Evolutionary conservation across 2,329 filamentous ascomycete genomes (phyloP), one percentile per base, ranked within the genome.

Genomic region (Amylocarpus encephaloides): DNA sequence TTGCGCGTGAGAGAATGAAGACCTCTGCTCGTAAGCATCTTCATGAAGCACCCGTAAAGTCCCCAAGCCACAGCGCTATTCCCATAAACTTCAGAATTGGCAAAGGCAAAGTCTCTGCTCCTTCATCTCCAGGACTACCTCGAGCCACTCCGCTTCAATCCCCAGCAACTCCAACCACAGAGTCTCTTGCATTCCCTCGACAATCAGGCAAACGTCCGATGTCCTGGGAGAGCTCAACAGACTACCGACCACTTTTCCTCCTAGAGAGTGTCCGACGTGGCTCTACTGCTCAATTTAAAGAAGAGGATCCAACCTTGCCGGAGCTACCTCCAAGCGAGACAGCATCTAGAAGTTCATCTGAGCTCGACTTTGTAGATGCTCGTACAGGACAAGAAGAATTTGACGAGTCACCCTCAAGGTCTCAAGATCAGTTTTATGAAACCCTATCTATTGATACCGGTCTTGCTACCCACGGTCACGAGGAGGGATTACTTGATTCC

Each of bases 161-260:
- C 15, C 66, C 70, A 10, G 59, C 62, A 26, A 67, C 64, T 35
- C 51, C 54, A 41, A 57, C 38, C 59, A 62, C 51, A 38, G 56
- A 62, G 33, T 55, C 57, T n/a, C 64, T 15, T 62, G 56, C 49
- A 64, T 64, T 66, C 12, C 59, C 60, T 12, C 73, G 70, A 58
- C 66, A 68, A 44, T 64, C 68, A 38, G 19, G 35, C 9, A 62
- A 72, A 18, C 73, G 80, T 5, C 79, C 79, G 11, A 80, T 71
- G 11, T 83, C 79, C 0, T 83, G 80, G 80, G 80, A 82, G 40
- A 79, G 70, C 56, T 76, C 75, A 15, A 78, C 78, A 48, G 88
- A 93, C 63, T 84, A 91, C 61, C 83, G 86, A 58, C 91, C 91
- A 0, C 71, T 96, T 7, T 92, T 87, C 67, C 81, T 95, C 18